Conservation (phyloP, 768 basidiomycete genomes). For the Pleurotus pulmonarius region DNA sequence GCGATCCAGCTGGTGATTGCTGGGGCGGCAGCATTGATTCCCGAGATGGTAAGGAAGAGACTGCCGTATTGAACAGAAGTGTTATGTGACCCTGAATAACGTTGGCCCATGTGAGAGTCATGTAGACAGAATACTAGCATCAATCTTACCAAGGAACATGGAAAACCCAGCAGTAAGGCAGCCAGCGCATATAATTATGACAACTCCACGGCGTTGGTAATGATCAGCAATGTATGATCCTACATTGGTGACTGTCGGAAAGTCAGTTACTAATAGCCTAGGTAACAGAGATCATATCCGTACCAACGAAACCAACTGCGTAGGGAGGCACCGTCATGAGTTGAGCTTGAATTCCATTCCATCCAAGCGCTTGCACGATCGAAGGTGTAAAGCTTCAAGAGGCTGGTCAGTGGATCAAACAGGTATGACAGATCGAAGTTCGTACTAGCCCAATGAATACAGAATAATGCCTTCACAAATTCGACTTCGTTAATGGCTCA, state of each 20-base stretch:
- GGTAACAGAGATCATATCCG: conserved; percentile 4
- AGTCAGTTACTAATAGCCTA: neutral
- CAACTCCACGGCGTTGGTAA: conserved; percentile 30
- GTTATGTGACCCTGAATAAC: conserved; percentile 9
- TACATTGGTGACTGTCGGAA: conserved; percentile 29
- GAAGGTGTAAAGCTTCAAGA: conserved; percentile 47
- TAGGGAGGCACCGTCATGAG: conserved; percentile 41
- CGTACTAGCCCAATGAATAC: conserved; percentile 17
- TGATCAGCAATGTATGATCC: conserved; percentile 32
- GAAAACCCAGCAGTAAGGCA: conserved; percentile 28
- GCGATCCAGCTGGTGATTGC: conserved; percentile 35
- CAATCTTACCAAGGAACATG: conserved; percentile 32
- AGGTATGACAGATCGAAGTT: neutral
- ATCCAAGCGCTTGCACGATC: conserved; percentile 48
- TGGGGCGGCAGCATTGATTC: conserved; percentile 30
- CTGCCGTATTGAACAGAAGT: conserved; percentile 28
- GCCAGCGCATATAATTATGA: conserved; percentile 27
- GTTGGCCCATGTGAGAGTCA: conserved; percentile 7
- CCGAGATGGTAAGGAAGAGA: conserved; percentile 31
- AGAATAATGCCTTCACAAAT: conserved; percentile 14
- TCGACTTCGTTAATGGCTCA: neutral
- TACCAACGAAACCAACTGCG: conserved; percentile 29
- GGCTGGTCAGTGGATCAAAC: neutral
- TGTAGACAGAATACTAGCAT: neutral
- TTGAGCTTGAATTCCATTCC: conserved; percentile 35